phyloP scores from a whole-genome alignment of 2,329 filamentous ascomycete species.

The Allantophomopsis cytisporea region DNA sequence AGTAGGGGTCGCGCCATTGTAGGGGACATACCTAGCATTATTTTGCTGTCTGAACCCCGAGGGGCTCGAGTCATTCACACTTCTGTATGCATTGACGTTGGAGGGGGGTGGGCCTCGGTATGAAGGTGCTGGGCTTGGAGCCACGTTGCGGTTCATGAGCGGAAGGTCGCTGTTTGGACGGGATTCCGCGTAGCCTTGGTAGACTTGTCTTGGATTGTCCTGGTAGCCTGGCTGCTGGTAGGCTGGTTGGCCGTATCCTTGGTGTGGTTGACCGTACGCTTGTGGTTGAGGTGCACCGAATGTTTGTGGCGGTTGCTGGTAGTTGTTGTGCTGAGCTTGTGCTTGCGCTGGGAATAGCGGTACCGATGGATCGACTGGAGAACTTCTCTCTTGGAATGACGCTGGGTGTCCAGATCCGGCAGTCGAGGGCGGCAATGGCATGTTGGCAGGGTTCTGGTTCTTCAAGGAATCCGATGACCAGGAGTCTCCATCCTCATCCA shows the following conservation, averaged over 20 bases:
- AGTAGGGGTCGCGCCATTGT: neutral
- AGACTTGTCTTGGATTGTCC: conserved; percentile 11
- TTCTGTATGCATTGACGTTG: conserved; percentile 20
- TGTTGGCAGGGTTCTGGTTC: conserved; percentile 22
- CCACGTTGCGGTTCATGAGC: conserved; percentile 9
- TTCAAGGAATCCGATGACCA: conserved; percentile 44
- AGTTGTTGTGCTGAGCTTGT: conserved; percentile 7
- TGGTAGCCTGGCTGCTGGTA: conserved; percentile 14
- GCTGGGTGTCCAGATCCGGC: conserved; percentile 13
- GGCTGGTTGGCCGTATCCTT: too few species aligned
- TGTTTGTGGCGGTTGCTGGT: too few species aligned
- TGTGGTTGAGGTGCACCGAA: too few species aligned
- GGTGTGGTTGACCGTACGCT: too few species aligned
- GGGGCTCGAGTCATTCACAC: conserved; percentile 26
- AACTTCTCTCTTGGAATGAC: conserved; percentile 22
- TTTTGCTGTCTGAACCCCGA: conserved; percentile 25
- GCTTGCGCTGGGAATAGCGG: conserved; percentile 30
- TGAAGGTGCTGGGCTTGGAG: conserved; percentile 8
- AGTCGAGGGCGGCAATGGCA: conserved; percentile 16
- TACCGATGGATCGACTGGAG: conserved; percentile 34
- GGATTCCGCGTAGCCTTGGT: conserved; percentile 12
- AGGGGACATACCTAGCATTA: conserved; percentile 29
- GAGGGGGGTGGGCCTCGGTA: conserved; percentile 19
- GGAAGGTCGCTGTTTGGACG: conserved; percentile 9
- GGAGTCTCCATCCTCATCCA: conserved; percentile 61